Evolutionary conservation across 1,284 basidiomycete species (phyloP).

Genomic region (Hortiboletus rubellus): DNA sequence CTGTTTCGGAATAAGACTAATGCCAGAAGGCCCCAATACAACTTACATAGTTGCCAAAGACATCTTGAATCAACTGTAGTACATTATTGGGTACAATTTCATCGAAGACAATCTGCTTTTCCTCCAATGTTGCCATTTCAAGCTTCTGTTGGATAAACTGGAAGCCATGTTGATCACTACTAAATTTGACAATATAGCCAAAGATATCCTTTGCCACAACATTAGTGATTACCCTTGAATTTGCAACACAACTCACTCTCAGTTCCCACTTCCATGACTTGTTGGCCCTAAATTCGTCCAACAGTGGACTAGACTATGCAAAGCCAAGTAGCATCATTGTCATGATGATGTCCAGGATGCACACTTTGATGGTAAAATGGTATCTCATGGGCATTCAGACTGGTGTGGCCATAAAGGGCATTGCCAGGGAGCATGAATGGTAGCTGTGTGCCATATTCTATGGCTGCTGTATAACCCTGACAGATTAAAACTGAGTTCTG

Average conservation of each 20-base stretch:
- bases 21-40: background rate
- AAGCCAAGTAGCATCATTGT: conserved; percentile 36
- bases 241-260: conserved; percentile 47
- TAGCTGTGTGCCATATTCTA: conserved; percentile 52
- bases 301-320: conserved; percentile 68
- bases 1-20: conserved; percentile 40
- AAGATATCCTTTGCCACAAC: conserved; percentile 67
- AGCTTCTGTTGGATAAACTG: conserved; percentile 88
- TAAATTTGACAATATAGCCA: conserved; percentile 90
- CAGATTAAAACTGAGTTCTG: conserved; percentile 44
- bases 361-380: conserved; percentile 43
- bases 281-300: conserved; percentile 86
- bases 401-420: conserved; percentile 42
- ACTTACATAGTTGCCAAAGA: conserved; percentile 95
- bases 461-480: conserved; percentile 42
- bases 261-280: conserved; percentile 82
- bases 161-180: conserved; percentile 91
- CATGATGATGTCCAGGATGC: conserved; percentile 44
- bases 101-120: conserved; percentile 82
- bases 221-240: conserved; percentile 6
- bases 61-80: conserved; percentile 85
- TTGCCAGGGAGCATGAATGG: conserved; percentile 48
- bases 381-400: conserved; percentile 33
- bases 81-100: conserved; percentile 84
- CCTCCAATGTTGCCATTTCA: conserved; percentile 73